Evolutionary conservation across 805 yeast species (phyloP), one percentile per base, ranked within the genome.

Genomic region (Sugiyamaella mastotermitis): DNA sequence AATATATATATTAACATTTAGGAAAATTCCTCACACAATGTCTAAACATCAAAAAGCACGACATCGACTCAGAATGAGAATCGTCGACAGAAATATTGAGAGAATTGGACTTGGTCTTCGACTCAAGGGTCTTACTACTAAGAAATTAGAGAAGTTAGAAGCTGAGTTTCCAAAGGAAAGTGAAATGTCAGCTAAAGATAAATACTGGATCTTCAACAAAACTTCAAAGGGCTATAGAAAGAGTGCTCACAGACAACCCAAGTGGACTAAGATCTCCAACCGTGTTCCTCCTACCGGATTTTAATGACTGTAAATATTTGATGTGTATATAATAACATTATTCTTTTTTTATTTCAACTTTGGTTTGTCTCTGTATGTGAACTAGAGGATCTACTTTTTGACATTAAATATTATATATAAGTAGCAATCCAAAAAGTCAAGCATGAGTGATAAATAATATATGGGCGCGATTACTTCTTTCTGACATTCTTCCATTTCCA

Each of bases 251-350:
- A 49, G 60, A 23, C 60, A 58, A 48, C 95, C 96, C 15, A 84
- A 87, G 57, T 87, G 95, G 94, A 87, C 97, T 38, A 86, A 80
- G 65, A 58, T 76, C 46, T 76, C 94, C 6, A 72, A 80, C 60
- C 78, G 96, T 66, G 77, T 73, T 42, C 82, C 83, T 55, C 96
- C 96, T 31, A 71, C 71, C 43, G 71, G 79, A 56, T 80, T 73
- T 58, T 83, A 65, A 56, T 11, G 20, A 27, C 14, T n/a, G n/a
- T n/a, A n/a, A n/a, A n/a, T n/a, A n/a, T n/a, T n/a, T n/a, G 6
- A 11, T 27, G 30, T 27, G 14, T n/a, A 27, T 27, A 27, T 14
- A 7, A 27, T 27, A 27, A 15, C 30, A 10, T 23, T 19, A 38
- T n/a, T 14, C 18, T 20, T 23, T 26, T 37, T 21, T 11, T 19